Percentiles rank a stretch among this genome's conserved stretches.
These are phyloP conservation scores for Melanopsichium pennsylvanicum DNA, from an alignment of 1,284 basidiomycete genomes.

Conservation along the genomic window DNA sequence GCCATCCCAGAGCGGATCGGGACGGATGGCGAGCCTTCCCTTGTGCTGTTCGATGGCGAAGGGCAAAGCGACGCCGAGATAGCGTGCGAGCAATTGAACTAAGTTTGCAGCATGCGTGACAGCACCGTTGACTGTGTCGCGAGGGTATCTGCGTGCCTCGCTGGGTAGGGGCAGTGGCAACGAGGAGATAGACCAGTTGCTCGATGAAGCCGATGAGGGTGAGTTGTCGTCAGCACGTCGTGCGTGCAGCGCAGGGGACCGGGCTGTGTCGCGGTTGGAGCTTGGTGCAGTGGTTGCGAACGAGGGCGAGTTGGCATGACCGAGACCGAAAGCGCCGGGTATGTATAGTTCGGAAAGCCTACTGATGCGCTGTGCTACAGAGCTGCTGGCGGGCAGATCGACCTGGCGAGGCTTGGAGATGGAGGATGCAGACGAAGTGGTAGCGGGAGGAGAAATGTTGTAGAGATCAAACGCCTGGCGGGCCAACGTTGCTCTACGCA, in stretches of 20 bases:
- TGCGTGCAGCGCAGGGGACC: too few species aligned
- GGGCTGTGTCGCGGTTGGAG: not conserved
- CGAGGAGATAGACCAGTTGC: constrained; percentile 45
- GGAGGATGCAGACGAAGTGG: not conserved
- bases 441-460: constrained; percentile 22
- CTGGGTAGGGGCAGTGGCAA: constrained; percentile 44
- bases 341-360: constrained; percentile 47
- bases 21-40: constrained; percentile 33
- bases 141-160: constrained; percentile 46
- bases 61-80: constrained; percentile 52
- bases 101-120: constrained; percentile 42
- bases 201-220: not conserved
- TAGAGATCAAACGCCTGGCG: constrained; percentile 41
- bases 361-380: constrained; percentile 34
- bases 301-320: constrained; percentile 5
- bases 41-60: constrained; percentile 43
- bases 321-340: constrained; percentile 41
- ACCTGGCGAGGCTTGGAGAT: constrained; percentile 1
- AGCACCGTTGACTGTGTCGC: constrained; percentile 51
- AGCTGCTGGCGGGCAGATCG: constrained; percentile 29
- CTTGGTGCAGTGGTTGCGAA: not conserved
- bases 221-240: too few species aligned
- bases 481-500: constrained; percentile 29
- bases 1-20: constrained; percentile 50
- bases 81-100: constrained; percentile 40